Percentiles rank a stretch among this genome's conserved stretches.
These are phyloP conservation scores for Acrocalymma vagum DNA, from an alignment of 2,329 filamentous ascomycete species.

Conservation along the genomic window DNA sequence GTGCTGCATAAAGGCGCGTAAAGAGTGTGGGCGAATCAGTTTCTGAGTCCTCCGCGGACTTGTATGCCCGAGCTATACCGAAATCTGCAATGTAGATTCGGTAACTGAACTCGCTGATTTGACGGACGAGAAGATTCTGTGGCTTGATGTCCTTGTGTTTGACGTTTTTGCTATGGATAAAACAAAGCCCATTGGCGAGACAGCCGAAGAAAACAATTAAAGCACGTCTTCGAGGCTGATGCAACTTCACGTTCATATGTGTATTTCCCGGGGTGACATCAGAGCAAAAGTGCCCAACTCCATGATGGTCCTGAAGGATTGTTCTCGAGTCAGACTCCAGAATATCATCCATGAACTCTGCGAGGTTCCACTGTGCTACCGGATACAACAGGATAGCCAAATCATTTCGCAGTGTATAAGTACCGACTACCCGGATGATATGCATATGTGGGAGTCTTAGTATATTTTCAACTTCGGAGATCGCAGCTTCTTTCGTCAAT, in stretches of 20 bases:
- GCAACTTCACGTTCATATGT: too few species aligned
- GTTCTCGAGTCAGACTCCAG: too few species aligned
- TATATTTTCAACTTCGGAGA: constrained; percentile 29
- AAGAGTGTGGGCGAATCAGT: constrained; percentile 25
- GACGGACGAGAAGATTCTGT: constrained; percentile 27
- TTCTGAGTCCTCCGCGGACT: constrained; percentile 13
- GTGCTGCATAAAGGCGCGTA: constrained; percentile 25
- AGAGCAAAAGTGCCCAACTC: too few species aligned
- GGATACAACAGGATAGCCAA: constrained; percentile 30
- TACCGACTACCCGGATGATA: constrained; percentile 27
- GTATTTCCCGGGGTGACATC: too few species aligned
- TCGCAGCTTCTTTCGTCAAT: constrained; percentile 17
- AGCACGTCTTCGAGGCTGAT: not conserved
- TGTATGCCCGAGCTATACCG: constrained; percentile 26
- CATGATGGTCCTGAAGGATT: too few species aligned
- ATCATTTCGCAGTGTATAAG: constrained; percentile 18
- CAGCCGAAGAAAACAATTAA: constrained; percentile 16
- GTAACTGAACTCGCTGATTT: not conserved
- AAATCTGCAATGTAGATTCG: constrained; percentile 35
- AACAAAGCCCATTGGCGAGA: constrained; percentile 16
- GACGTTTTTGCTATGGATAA: constrained; percentile 19
- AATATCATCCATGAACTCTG: constrained; percentile 18
- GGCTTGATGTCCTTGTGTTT: constrained; percentile 41
- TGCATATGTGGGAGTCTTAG: constrained; percentile 23
- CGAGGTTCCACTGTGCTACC: constrained; percentile 23